phyloP scores from a whole-genome alignment of 2,329 filamentous ascomycete species.

The Penicillium sp. region DNA sequence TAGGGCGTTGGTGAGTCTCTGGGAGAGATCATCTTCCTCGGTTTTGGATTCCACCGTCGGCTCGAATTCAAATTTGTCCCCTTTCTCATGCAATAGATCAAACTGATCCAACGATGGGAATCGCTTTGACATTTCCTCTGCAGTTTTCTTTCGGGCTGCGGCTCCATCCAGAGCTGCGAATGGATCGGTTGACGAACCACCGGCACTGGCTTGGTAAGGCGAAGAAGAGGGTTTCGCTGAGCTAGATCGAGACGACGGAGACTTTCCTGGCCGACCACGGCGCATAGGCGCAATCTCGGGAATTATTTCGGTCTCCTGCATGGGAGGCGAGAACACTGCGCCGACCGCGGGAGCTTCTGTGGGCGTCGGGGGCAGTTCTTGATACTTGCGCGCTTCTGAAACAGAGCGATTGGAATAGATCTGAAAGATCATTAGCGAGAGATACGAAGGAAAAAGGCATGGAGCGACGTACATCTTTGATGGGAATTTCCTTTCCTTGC shows the following conservation, averaged over 20 bases:
- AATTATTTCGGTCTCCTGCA: constrained; percentile 68
- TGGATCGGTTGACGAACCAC: constrained; percentile 66
- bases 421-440: constrained; percentile 42
- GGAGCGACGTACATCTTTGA: constrained; percentile 71
- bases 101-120: constrained; percentile 95
- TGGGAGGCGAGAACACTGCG: constrained; percentile 74
- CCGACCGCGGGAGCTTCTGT: constrained; percentile 66
- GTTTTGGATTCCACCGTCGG: constrained; percentile 47
- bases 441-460: neutral
- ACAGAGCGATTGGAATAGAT: constrained; percentile 68
- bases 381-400: constrained; percentile 62
- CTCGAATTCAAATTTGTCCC: constrained; percentile 81
- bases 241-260: constrained; percentile 45
- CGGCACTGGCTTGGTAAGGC: constrained; percentile 58
- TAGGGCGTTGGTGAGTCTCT: constrained; percentile 70
- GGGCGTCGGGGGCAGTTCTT: constrained; percentile 59
- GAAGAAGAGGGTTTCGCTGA: constrained; percentile 63
- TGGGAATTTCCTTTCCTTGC: constrained; percentile 80
- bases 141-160: constrained; percentile 49
- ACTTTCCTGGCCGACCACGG: constrained; percentile 69
- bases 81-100: constrained; percentile 79
- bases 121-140: constrained; percentile 77
- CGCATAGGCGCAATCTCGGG: constrained; percentile 95
- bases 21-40: constrained; percentile 56
- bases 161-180: constrained; percentile 85